Percentiles rank a stretch among this genome's conserved stretches.
Conservation (phyloP, 2,329 filamentous ascomycete genomes). For the Fusarium metavorans region DNA sequence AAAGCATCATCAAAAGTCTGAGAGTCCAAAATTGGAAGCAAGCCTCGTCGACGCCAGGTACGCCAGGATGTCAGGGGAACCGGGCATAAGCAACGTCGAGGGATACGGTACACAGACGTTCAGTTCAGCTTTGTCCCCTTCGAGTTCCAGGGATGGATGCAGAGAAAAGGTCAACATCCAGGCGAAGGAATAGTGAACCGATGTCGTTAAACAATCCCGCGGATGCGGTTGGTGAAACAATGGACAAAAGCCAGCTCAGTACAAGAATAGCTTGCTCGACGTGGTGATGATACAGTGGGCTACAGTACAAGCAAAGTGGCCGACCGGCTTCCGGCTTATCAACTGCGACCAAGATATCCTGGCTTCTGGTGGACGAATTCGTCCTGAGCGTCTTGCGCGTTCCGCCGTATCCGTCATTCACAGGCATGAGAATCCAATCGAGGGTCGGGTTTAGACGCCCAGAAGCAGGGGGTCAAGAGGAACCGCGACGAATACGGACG, state of each 20-base stretch:
- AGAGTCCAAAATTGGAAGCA: constrained; percentile 16
- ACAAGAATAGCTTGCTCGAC: constrained; percentile 2
- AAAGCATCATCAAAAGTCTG: constrained; percentile 31
- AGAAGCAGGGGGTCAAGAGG: constrained; percentile 23
- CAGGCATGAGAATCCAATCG: constrained; percentile 22
- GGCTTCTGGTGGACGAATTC: constrained; percentile 27
- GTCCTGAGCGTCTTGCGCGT: constrained; percentile 14
- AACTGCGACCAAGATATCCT: constrained; percentile 10
- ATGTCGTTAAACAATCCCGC: constrained; percentile 21
- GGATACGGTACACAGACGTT: not conserved
- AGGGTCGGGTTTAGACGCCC: constrained; percentile 31
- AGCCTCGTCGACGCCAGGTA: constrained; percentile 11
- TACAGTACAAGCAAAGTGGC: constrained; percentile 18
- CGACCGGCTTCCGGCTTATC: constrained; percentile 20
- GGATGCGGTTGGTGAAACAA: constrained; percentile 35
- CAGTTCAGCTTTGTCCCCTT: constrained; percentile 5
- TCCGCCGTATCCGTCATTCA: constrained; percentile 16
- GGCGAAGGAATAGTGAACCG: not conserved
- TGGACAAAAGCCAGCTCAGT: constrained; percentile 24
- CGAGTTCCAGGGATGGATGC: not conserved
- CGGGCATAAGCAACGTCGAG: not conserved
- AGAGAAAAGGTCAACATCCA: not conserved
- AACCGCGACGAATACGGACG: constrained; percentile 27
- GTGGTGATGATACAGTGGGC: not conserved
- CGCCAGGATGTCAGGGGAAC: not conserved